A percentile compares a stretch with the other conserved stretches of the same genome.
phyloP scores from a whole-genome alignment of 495 filamentous ascomycete species.

The Amphirosellinia nigrospora region DNA sequence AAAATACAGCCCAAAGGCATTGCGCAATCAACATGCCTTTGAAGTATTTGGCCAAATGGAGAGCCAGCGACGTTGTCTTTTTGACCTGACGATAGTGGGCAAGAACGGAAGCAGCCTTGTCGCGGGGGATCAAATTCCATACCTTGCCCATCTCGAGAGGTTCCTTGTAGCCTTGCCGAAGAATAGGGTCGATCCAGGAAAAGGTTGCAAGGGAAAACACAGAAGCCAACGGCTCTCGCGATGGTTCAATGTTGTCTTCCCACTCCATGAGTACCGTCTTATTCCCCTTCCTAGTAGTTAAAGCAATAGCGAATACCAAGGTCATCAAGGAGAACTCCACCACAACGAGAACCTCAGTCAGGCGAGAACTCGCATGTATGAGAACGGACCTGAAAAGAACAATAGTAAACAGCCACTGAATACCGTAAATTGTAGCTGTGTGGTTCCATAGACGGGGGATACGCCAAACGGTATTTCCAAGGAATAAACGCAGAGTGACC shows the following conservation, averaged over 20 bases:
- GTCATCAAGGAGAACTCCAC: slow-evolving; percentile 75
- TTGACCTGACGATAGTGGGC: slow-evolving; percentile 82
- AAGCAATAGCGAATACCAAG: slow-evolving; percentile 72
- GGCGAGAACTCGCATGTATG: slow-evolving; percentile 73
- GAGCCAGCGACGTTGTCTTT: slow-evolving; percentile 80
- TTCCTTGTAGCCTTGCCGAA: slow-evolving; percentile 89
- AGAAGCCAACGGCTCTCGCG: slow-evolving; percentile 82
- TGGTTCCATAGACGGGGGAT: slow-evolving; percentile 90
- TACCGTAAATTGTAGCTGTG: slow-evolving; percentile 82
- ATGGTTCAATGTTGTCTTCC: slow-evolving; percentile 85
- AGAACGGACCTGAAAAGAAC: slow-evolving; percentile 83
- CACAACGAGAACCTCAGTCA: slow-evolving; percentile 66
- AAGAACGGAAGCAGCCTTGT: slow-evolving; percentile 82
- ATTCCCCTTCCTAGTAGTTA: slow-evolving; percentile 89
- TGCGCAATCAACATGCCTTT: slow-evolving; percentile 76
- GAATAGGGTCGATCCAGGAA: slow-evolving; percentile 85
- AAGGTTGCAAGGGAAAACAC: slow-evolving; percentile 88
- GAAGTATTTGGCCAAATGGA: slow-evolving; percentile 86
- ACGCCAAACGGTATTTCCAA: slow-evolving; percentile 69
- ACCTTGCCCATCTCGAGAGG: slow-evolving; percentile 82
- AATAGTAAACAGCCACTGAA: slow-evolving; percentile 79
- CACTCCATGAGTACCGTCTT: slow-evolving; percentile 85
- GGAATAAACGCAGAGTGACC: slow-evolving; percentile 71
- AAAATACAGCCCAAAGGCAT: slow-evolving; percentile 76
- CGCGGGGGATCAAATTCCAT: slow-evolving; percentile 88